These are phyloP conservation scores for Haematococcus lacustris DNA, from an alignment of 139 green algal species.

Conservation along the genomic window DNA sequence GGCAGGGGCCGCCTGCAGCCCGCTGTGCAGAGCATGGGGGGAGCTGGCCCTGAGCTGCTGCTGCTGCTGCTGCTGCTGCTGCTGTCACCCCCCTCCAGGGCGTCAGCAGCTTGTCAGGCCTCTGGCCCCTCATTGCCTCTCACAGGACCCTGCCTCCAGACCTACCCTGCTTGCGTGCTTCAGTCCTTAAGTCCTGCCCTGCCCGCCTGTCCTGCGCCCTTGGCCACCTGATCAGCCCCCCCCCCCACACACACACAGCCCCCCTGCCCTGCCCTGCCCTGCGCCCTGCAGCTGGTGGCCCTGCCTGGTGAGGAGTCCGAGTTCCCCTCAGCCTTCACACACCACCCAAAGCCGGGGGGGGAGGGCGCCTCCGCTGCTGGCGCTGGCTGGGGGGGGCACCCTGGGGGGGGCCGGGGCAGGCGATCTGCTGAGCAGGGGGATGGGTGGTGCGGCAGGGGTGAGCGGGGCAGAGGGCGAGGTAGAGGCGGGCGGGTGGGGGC, in stretches of 20 bases:
- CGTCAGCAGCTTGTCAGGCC: neutral
- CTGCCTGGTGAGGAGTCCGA: neutral
- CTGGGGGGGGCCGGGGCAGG: no score
- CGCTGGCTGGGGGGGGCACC: no score
- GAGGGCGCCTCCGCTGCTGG: neutral
- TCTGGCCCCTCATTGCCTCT: neutral
- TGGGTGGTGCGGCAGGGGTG: no score
- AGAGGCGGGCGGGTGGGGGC: no score
- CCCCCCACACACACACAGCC: neutral
- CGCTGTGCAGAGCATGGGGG: neutral
- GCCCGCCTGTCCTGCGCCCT: neutral
- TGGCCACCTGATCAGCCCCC: neutral
- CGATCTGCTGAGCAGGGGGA: no score
- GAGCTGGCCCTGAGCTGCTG: neutral
- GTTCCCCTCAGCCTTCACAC: neutral
- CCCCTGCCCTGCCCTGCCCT: neutral
- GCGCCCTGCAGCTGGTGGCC: conserved; percentile 4
- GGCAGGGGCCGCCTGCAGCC: no score
- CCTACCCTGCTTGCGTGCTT: neutral
- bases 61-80: neutral
- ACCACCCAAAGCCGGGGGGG: neutral
- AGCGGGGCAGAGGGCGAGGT: no score
- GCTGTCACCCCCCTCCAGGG: neutral
- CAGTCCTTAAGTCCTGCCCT: neutral
- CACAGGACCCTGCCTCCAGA: neutral